These are phyloP conservation scores for Ophiostoma ips DNA, from an alignment of 2,329 filamentous ascomycete genomes.

Conservation along the genomic window DNA sequence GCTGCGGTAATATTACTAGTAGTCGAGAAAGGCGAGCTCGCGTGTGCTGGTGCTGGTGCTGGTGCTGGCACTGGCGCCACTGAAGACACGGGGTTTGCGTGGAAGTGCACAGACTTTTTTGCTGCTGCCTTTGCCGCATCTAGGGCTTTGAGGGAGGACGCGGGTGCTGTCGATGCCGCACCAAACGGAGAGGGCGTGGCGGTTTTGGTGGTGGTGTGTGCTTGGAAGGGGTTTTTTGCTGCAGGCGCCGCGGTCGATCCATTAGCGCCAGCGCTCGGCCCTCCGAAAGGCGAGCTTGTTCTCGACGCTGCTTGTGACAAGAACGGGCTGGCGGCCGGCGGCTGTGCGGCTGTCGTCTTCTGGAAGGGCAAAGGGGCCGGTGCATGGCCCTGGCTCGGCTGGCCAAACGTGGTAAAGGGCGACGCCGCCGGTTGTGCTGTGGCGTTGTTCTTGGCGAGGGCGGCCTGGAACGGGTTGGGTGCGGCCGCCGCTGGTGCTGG, in stretches of 20 bases:
- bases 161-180: neutral
- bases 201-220: too few relatives aligned
- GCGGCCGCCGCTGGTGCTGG: neutral
- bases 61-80: neutral
- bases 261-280: too few relatives aligned
- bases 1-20: neutral
- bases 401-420: slow-evolving; percentile 1
- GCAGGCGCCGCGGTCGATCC: too few relatives aligned
- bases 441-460: neutral
- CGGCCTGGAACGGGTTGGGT: slow-evolving; percentile 6
- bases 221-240: too few relatives aligned
- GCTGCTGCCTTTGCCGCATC: neutral
- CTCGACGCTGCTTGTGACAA: too few relatives aligned
- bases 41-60: neutral
- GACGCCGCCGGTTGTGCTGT: neutral
- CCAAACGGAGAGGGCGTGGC: neutral
- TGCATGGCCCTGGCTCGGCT: slow-evolving; percentile 1
- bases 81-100: slow-evolving; percentile 2
- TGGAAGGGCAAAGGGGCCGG: neutral
- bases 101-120: slow-evolving; percentile 7
- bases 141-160: neutral
- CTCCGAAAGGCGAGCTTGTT: too few relatives aligned
- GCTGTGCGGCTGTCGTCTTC: neutral
- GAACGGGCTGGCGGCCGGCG: too few relatives aligned
- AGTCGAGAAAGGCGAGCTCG: neutral